Base-by-base conservation (phyloP, 345 rosid species). In the Microcos paniculata region DNA sequence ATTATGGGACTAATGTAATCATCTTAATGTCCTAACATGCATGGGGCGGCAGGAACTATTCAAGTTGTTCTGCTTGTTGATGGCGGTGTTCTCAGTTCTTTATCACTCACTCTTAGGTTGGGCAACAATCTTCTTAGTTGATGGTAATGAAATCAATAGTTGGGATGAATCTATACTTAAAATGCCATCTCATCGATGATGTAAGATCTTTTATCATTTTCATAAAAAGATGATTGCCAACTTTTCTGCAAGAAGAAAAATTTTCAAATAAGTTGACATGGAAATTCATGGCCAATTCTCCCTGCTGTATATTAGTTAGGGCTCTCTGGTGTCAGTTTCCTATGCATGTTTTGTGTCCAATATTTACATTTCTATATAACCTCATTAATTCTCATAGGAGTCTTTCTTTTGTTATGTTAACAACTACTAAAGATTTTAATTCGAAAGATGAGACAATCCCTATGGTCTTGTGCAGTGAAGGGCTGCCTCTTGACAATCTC, bases 1-100 rank as follows among this genome's bases (percentile, higher is more conserved):
- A 57, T 23, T 21, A 38, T 71, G 23, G n/a, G 33, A n/a, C 55
- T 21, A 38, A 38, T 55, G n/a, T 66, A 55, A 43, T 53, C 43
- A 23, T 45, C 15, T 62, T 64, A 42, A 19, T 43, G 53, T 74
- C 68, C 68, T 16, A 51, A 14, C 56, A 73, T 70, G 65, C 71
- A 23, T 58, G 73, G 28, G 56, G 24, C 48, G 51, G 53, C 14
- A 33, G 9, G 65, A 76, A 40, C 42, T 24, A 26, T 52, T 33
- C 5, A 65, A 46, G 43, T 24, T 67, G n/a, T 67, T 66, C 16
- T 11, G 26, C 30, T 68, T 59, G 48, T 51, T 76, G 24, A 19
- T 16, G 9, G 51, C 14, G 56, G 52, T 67, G n/a, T 64, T 43
- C 52, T 43, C 33, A 9, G 30, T 40, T 75, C 53, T 61, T 26